phyloP scores from a whole-genome alignment of 2,329 filamentous ascomycete species.

The Claviceps sp. region DNA sequence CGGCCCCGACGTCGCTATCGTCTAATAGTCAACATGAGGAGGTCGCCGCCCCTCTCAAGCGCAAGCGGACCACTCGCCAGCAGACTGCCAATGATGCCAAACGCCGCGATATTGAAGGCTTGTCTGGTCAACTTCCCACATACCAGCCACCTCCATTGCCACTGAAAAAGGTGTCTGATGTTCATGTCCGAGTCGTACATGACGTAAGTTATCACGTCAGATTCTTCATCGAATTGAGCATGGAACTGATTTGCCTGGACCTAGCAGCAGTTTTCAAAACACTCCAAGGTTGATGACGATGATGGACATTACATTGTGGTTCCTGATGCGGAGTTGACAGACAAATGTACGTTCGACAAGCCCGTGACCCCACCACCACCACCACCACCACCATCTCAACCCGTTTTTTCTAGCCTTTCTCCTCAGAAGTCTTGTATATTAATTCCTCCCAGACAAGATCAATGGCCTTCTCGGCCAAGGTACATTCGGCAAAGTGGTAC shows the following conservation, averaged over 20 bases:
- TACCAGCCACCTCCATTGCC: constrained; percentile 83
- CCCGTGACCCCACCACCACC: too few relatives aligned
- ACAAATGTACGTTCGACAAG: constrained; percentile 59
- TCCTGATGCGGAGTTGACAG: constrained; percentile 72
- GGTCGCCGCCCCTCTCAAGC: constrained; percentile 64
- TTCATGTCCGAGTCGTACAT: constrained; percentile 46
- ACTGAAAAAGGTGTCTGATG: constrained; percentile 77
- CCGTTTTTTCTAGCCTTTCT: background rate
- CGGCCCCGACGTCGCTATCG: constrained; percentile 70
- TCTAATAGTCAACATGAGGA: constrained; percentile 52
- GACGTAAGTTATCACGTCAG: constrained; percentile 39
- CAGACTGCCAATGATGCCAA: constrained; percentile 74
- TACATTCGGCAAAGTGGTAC: constrained; percentile 95
- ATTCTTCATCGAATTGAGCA: background rate
- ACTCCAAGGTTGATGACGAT: constrained; percentile 80
- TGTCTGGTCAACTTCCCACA: constrained; percentile 57
- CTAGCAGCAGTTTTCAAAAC: constrained; percentile 30
- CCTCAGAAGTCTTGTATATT: background rate
- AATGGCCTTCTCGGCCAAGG: constrained; percentile 84
- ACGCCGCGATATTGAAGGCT: constrained; percentile 56
- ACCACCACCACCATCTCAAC: background rate
- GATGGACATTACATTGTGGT: constrained; percentile 95
- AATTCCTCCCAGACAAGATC: constrained; percentile 56
- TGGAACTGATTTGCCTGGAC: background rate
- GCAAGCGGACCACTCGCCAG: constrained; percentile 67